Percentiles rank a stretch among this genome's conserved stretches.
Evolutionary conservation across 495 filamentous ascomycete genomes (phyloP).

Genomic region (Neurospora tetrasperma): DNA sequence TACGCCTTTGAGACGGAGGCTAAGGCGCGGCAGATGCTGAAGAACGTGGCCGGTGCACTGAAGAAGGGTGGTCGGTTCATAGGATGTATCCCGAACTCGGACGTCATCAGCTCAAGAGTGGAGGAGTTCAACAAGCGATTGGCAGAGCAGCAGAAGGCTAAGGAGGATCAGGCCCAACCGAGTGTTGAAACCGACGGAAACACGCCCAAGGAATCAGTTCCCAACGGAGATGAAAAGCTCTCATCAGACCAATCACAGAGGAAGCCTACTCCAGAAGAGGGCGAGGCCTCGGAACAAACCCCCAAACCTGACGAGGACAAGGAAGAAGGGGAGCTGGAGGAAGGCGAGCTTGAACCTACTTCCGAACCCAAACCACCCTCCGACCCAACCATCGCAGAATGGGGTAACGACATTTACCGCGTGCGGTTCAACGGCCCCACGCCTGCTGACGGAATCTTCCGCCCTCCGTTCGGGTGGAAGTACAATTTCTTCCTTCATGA

Average conservation of each 20-base stretch:
- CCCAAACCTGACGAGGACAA: conserved; percentile 11
- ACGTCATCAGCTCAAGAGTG: conserved; percentile 64
- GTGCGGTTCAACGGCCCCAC: conserved; percentile 77
- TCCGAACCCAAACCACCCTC: not conserved
- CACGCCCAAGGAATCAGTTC: conserved; percentile 1
- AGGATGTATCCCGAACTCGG: conserved; percentile 86
- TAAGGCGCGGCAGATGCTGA: conserved; percentile 83
- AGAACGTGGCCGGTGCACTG: conserved; percentile 78
- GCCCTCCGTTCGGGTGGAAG: conserved; percentile 93
- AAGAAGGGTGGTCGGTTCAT: conserved; percentile 93
- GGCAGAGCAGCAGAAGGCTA: conserved; percentile 41
- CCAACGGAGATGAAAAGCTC: not conserved
- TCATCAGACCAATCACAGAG: not conserved
- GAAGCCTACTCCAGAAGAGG: conserved; percentile 1
- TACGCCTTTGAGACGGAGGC: conserved; percentile 91
- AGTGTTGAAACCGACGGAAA: not conserved
- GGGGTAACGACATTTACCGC: conserved; percentile 88
- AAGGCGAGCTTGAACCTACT: conserved; percentile 25
- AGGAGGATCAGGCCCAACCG: conserved; percentile 18
- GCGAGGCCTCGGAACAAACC: conserved; percentile 1
- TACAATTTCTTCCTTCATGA: conserved; percentile 94
- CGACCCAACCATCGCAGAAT: conserved; percentile 44
- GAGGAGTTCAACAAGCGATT: conserved; percentile 46
- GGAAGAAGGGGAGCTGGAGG: conserved; percentile 38
- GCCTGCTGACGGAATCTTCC: conserved; percentile 71